phyloP scores from a whole-genome alignment of 345 rosid genomes.

The Syzygium oleosum region DNA sequence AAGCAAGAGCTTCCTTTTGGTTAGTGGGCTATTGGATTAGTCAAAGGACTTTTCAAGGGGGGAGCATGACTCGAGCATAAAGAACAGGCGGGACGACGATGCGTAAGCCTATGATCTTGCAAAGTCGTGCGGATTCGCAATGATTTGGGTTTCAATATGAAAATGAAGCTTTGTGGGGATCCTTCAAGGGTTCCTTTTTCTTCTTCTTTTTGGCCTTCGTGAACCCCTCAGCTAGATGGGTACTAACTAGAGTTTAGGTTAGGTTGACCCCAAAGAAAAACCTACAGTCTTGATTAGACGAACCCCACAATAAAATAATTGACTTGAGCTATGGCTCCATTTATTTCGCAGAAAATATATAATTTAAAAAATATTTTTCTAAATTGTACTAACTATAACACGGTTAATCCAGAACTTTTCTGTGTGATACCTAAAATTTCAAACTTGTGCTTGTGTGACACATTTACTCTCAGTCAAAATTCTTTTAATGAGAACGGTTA shows the following conservation, averaged over 20 bases:
- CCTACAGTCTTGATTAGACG: not conserved
- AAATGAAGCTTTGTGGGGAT: not conserved
- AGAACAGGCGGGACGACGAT: not conserved
- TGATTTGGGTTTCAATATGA: not conserved
- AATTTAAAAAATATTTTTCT: too few relatives aligned
- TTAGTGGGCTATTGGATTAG: not conserved
- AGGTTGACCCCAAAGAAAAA: not conserved
- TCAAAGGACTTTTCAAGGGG: not conserved
- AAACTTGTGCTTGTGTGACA: too few relatives aligned
- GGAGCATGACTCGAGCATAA: not conserved
- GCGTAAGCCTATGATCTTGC: not conserved
- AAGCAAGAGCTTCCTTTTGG: not conserved
- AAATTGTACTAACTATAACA: too few relatives aligned
- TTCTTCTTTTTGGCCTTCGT: too few relatives aligned
- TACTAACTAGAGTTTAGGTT: not conserved
- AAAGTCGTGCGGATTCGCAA: not conserved
- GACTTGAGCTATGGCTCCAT: not conserved
- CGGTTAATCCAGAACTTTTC: too few relatives aligned
- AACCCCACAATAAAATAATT: not conserved
- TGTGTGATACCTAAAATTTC: too few relatives aligned
- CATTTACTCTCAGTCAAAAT: too few relatives aligned
- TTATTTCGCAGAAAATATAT: too few relatives aligned
- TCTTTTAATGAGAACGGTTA: too few relatives aligned
- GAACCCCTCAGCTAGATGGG: not conserved
- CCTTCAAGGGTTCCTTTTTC: not conserved